Base-by-base conservation (phyloP, 2,329 filamentous ascomycete species). In the Neonectria hederae region DNA sequence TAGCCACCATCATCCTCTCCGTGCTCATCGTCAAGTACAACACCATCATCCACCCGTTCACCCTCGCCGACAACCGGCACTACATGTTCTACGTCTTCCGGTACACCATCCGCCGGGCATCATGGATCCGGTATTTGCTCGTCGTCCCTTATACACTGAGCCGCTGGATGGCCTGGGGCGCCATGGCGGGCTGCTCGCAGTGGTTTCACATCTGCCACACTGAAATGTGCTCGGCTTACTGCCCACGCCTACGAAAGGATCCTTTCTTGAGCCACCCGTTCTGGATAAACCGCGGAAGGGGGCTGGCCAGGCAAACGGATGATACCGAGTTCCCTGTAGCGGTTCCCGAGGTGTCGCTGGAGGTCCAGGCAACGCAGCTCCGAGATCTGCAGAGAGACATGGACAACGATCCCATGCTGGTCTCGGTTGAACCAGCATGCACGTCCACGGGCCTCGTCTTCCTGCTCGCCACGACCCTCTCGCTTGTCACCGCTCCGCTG, bases 31-130 rank as follows among this genome's bases (percentile, higher is more conserved):
- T 97, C 24, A 87, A 88, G 66, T 91, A 87, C 84, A 98, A 97
- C 83, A 99, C 96, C 35, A 91, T 97, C 67, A 87, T 98, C 46
- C 96, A 99, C 75, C 95, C 96, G 0, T 99, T 98, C 76, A 97
- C 94, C 0, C 86, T 98, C 1, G 96, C 96, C 35, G 96, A 99
- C 78, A 99, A 99, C 78, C 86, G 96, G 2, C 96, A 99, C 78
- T 99, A 97, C 81, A 91, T 97, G 77, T 99, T 99, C 79, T 99
- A 99, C 80, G 83, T 97, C 65, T 99, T 99, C 83, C 90, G 94
- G 1, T 89, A 94, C 73, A 90, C 91, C 6, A 90, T 98, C 40
- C 86, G 91, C 2, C 85, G 84, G 6, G 87, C 92, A 45, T 82
- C 83, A 1, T 79, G 82, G 19, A 79, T 93, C 55, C 90, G 90